Evolutionary conservation across 208 protist species (phyloP).

Genomic region (Leishmania lainsoni): DNA sequence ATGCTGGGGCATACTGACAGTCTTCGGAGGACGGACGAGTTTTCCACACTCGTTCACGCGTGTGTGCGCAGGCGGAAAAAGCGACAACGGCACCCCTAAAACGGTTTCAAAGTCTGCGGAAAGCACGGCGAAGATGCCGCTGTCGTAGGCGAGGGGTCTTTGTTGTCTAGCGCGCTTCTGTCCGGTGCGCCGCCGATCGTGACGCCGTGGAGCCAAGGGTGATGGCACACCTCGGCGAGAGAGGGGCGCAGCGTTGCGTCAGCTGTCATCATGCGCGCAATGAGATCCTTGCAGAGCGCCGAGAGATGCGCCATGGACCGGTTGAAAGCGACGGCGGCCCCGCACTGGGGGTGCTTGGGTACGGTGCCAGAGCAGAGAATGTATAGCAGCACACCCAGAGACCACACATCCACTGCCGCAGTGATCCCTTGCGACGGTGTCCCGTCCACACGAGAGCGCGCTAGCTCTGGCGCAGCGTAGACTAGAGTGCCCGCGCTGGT

Average conservation of each 20-base stretch:
- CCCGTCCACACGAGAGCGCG: not conserved
- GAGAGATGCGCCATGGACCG: conserved; percentile 43
- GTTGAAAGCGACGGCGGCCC: conserved; percentile 24
- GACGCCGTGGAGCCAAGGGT: conserved; percentile 50
- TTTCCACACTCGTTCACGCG: not conserved
- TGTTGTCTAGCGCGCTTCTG: conserved; percentile 12
- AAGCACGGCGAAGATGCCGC: conserved; percentile 31
- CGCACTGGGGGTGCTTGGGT: conserved; percentile 32
- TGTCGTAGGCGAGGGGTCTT: conserved; percentile 34
- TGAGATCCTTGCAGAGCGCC: conserved; percentile 40
- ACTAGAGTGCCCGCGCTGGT: conserved; percentile 42
- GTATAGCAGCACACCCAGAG: conserved; percentile 75
- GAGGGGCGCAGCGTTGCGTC: conserved; percentile 38
- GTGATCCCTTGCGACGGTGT: conserved; percentile 12
- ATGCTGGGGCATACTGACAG: not conserved
- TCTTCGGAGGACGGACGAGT: too few relatives aligned
- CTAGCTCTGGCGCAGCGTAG: conserved; percentile 79
- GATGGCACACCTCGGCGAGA: conserved; percentile 37
- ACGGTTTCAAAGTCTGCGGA: not conserved
- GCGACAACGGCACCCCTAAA: not conserved
- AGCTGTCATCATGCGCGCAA: conserved; percentile 42
- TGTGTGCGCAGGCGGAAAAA: not conserved
- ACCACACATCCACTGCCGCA: conserved; percentile 69
- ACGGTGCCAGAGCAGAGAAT: conserved; percentile 73
- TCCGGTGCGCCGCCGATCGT: conserved; percentile 18